Base-by-base conservation (phyloP, 306 rosid species). In the Ammopiptanthus mongolicus region DNA sequence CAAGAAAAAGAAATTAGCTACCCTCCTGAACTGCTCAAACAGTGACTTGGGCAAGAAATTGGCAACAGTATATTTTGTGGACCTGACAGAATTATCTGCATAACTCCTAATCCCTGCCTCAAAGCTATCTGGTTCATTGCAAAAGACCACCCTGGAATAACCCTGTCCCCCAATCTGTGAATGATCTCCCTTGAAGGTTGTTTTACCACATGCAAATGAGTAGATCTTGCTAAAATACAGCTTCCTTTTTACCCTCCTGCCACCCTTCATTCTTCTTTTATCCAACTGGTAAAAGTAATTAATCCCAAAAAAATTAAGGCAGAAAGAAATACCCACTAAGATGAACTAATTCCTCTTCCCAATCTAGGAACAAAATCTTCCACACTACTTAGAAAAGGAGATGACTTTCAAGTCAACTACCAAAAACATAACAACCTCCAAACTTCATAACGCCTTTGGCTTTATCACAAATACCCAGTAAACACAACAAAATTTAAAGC, bases 21-120 rank as follows among this genome's bases (percentile, higher is more conserved):
- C 97, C 74, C 98, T 91, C 87, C 98, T 91, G 65, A 95, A 95
- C 85, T 95, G 98, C 88, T 95, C 98, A 86, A 95, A 95, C 88
- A 95, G 86, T 17, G 97, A 88, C 67, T 91, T 95, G 0, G 98
- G 98, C 75, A 95, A 66, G 89, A 95, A 95, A 83, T 86, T 90
- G 23, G 89, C 90, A 21, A 81, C 55, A 8, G 95, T 90, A 44
- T 95, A 95, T 55, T 95, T 95, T 5, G 97, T 95, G 44, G 97
- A 88, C 22, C 96, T 91, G 14, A 91, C 89, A 82, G 83, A 86
- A 81, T 95, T 95, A 57, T 78, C 88, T 7, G 71, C 80, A 77
- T 90, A 88, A 56, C 57, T 75, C 13, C 59, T 87, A 79, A 84
- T 80, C 62, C 55, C 88, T 5, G 87, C 85, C 59, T 88, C 96